Evolutionary conservation across 352 stramenopile genomes (phyloP), one percentile per base, ranked within the genome.

Genomic region (Globisporangium nagaii): DNA sequence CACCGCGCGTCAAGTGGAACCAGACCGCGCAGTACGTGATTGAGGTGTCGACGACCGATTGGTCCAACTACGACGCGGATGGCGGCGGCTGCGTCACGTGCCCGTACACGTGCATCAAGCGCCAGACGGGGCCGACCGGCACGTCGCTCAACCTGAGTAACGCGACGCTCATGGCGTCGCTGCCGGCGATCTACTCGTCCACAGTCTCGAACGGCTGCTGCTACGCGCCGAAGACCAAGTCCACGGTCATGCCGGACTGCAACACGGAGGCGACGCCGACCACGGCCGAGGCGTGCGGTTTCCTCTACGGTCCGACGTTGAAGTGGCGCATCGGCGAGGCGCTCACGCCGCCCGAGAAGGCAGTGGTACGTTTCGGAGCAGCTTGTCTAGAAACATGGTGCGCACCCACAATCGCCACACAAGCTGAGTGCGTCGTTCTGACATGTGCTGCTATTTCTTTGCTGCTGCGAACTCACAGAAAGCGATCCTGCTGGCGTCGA

Each of bases 71-170:
- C 70, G 76, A 82, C 32, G 28, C 65, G 6, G 79, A 90, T n/a
- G 79, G 68, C 36, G 74, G 84, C 43, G 84, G 84, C 52, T 93
- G 84, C 56, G 80, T 93, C 34, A 95, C 84, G 43, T 95, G 84
- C 36, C 84, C 84, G 1, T 95, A 93, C 71, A 93, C 84, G 48
- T 95, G 84, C 58, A 73, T 95, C 37, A 77, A 80, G 43, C 80
- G 73, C 22, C 65, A 69, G 7, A 85, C 75, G 25, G 84, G 80
- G 39, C 86, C 84, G 27, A 82, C 86, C 52, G 84, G 82, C 48
- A 84, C 79, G 24, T 83, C 75, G 51, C 82, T 95, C 60, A 95
- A 95, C 65, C 56, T 79, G 0, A 85, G 63, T 35, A 95, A 95
- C 69, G 78, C 58, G 44, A 90, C 84, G 43, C 65, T 80, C 59